A percentile compares a stretch with the other conserved stretches of the same genome.
These are phyloP conservation scores for Kwoniella botswanensis DNA, from an alignment of 768 basidiomycete species.

Conservation along the genomic window DNA sequence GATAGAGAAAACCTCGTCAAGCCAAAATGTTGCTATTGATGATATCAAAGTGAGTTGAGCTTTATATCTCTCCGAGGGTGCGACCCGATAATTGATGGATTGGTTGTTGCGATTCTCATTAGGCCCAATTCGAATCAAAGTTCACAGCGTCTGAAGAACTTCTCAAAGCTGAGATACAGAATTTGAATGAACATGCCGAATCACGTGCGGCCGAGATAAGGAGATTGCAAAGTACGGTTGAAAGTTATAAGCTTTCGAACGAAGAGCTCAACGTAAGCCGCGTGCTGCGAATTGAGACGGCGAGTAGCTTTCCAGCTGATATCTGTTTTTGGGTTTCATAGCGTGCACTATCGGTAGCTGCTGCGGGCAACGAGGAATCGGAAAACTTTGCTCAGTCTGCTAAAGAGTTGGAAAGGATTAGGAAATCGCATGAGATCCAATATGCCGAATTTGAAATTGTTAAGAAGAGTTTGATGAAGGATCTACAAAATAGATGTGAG, in stretches of 20 bases:
- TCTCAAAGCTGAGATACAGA: conserved; percentile 77
- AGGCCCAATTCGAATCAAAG: conserved; percentile 94
- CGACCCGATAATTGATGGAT: neutral
- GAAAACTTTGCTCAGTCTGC: conserved; percentile 97
- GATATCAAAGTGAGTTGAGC: conserved; percentile 77
- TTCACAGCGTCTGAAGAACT: conserved; percentile 91
- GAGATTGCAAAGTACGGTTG: conserved; percentile 79
- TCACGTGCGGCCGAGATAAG: conserved; percentile 80
- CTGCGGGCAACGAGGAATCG: conserved; percentile 94
- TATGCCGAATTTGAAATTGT: conserved; percentile 97
- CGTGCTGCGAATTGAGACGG: conserved; percentile 25
- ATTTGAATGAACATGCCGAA: conserved; percentile 90
- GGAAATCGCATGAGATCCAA: conserved; percentile 97
- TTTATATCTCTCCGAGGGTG: neutral
- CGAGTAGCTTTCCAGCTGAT: conserved; percentile 5
- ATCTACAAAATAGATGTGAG: conserved; percentile 98
- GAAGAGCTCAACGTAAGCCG: conserved; percentile 89
- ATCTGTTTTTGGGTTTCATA: conserved; percentile 52
- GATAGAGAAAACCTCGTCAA: conserved; percentile 41
- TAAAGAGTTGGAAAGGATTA: conserved; percentile 92
- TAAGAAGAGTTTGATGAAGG: conserved; percentile 98
- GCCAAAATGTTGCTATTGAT: conserved; percentile 71
- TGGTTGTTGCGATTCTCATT: conserved; percentile 14
- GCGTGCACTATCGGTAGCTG: conserved; percentile 94
- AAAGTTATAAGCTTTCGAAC: conserved; percentile 92